phyloP scores from a whole-genome alignment of 768 basidiomycete genomes.

The Russula compacta region DNA sequence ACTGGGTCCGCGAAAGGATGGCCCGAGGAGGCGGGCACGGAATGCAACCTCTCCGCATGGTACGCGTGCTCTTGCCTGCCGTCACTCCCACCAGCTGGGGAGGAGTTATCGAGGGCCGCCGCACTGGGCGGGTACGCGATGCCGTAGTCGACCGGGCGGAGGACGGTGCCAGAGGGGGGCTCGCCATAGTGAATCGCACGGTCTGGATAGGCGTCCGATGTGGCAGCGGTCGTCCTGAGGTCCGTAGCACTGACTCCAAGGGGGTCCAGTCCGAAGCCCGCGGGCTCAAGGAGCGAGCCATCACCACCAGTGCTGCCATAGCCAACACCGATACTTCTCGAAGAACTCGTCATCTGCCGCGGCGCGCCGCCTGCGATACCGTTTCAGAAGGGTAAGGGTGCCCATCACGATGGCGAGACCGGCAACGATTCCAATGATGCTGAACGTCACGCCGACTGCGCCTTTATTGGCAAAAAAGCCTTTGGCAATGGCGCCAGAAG shows the following conservation, averaged over 20 bases:
- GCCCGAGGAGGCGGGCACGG: background rate
- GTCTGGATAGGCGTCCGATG: slow-evolving; percentile 14
- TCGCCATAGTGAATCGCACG: slow-evolving; percentile 13
- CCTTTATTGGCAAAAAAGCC: slow-evolving; percentile 17
- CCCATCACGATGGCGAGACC: background rate
- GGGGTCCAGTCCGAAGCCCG: slow-evolving; percentile 2
- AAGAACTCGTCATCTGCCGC: background rate
- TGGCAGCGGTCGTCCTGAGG: background rate
- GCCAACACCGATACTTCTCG: slow-evolving; percentile 8
- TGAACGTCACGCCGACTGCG: slow-evolving; percentile 23
- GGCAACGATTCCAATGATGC: slow-evolving; percentile 18
- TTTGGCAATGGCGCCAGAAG: background rate
- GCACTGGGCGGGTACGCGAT: slow-evolving; percentile 10
- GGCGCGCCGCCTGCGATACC: background rate
- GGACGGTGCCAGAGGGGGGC: background rate
- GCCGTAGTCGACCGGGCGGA: slow-evolving; percentile 11
- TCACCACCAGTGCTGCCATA: no score
- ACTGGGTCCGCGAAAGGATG: slow-evolving; percentile 16
- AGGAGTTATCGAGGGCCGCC: background rate
- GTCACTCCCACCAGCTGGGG: background rate
- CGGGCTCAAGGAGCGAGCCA: background rate
- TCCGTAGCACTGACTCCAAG: background rate
- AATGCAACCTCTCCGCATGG: background rate
- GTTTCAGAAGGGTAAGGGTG: background rate
- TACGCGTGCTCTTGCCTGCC: background rate